Evolutionary conservation across 768 basidiomycete genomes (phyloP), one percentile per base, ranked within the genome.

Genomic region (Infundibulicybe gibba): DNA sequence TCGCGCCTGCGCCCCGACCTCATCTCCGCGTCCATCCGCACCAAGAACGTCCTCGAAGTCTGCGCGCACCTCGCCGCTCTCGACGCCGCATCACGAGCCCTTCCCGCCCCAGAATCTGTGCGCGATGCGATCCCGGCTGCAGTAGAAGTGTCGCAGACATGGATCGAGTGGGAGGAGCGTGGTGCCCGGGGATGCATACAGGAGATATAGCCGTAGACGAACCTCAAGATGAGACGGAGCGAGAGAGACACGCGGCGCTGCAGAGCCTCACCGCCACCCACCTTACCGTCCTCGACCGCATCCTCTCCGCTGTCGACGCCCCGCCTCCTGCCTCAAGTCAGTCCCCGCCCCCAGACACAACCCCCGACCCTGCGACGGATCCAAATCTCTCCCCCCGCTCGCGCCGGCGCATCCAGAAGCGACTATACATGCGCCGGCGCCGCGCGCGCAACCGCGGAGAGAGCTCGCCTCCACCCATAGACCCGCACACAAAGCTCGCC

Each of bases 1-100:
- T 92, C 90, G 15, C 76, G 86, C 19, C 71, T 86, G 37, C 68
- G 88, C 16, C 86, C 89, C 0, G 91, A 93, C 61, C 74, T 92
- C 40, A 85, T 94, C 42, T 81, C 88, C 0, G 71, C 67, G 5
- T 75, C 75, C 41, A 67, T 92, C n/a, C 70, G 71, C 49, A 81
- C 84, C 16, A 90, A 86, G 65, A 78, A 71, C 12, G 69, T 77
- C 8, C 63, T 76, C 42, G 87, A 93, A 49, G 84, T 93, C 15
- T 80, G 77, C 49, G 63, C 74, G 20, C 92, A 90, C 56, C 63
- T 93, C 50, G 71, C 80, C 31, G 52, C 69, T 14, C 68, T 92
- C 32, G 52, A 61, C 1, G 74, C 67, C 15, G 54, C 68, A 40
- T 45, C 53, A 47, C 54, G 47, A 39, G 37, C 35, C 44, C 43